These are phyloP conservation scores for Populus simonii DNA, from an alignment of 345 rosid genomes.

Conservation along the genomic window DNA sequence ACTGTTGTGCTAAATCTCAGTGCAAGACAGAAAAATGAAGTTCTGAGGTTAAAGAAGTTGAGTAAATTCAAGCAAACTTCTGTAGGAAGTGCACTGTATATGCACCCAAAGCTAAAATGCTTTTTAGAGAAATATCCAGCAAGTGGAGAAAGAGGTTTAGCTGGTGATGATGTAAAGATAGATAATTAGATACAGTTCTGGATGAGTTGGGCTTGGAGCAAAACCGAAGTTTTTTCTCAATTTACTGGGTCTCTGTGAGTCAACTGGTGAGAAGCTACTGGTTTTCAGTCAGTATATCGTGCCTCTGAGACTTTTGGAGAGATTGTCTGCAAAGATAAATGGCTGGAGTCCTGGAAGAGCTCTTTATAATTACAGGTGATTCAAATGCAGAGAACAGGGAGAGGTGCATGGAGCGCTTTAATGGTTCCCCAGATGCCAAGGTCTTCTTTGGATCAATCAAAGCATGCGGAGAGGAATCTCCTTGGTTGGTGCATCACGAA, in stretches of 20 bases:
- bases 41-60: slow-evolving; percentile 32
- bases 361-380: slow-evolving; percentile 70
- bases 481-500: slow-evolving; percentile 79
- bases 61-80: slow-evolving; percentile 51
- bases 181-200: slow-evolving; percentile 38
- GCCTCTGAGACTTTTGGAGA: slow-evolving; percentile 69
- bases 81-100: slow-evolving; percentile 50
- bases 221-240: slow-evolving; percentile 75
- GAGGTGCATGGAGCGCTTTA: slow-evolving; percentile 58
- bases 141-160: neutral
- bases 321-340: slow-evolving; percentile 41
- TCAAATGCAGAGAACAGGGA: slow-evolving; percentile 64
- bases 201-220: slow-evolving; percentile 52
- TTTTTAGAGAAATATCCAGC: slow-evolving; percentile 30
- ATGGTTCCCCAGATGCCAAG: slow-evolving; percentile 65
- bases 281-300: slow-evolving; percentile 75
- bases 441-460: slow-evolving; percentile 85
- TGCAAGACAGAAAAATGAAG: slow-evolving; percentile 41
- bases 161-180: slow-evolving; percentile 43
- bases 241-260: slow-evolving; percentile 54
- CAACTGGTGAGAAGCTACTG: slow-evolving; percentile 65
- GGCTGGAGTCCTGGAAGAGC: slow-evolving; percentile 60
- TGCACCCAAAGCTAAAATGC: slow-evolving; percentile 54
- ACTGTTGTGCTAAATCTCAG: slow-evolving; percentile 56
- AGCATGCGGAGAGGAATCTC: slow-evolving; percentile 97